Conservation (phyloP, 371 early-diverging fungal genomes). For the Phascolomyces articulosus region DNA sequence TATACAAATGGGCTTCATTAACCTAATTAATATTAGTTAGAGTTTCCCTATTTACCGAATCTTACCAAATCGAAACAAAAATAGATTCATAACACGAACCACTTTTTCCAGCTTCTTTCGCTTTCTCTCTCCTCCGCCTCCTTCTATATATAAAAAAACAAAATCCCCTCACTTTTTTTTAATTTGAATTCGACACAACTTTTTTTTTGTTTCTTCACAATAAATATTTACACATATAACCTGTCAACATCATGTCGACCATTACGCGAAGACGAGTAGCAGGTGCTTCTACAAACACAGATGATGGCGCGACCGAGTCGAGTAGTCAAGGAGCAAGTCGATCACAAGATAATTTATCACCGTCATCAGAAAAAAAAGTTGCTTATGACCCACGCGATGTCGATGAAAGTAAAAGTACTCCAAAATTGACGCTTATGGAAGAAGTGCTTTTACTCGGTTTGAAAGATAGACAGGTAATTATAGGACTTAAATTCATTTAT, state of each 20-base stretch:
- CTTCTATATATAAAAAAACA: too few species aligned
- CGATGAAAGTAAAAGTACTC: slow-evolving; percentile 67
- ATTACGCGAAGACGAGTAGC: slow-evolving; percentile 51
- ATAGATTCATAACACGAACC: too few species aligned
- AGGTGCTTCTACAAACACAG: not conserved
- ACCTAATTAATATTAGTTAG: too few species aligned
- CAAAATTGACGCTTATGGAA: slow-evolving; percentile 89
- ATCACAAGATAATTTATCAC: slow-evolving; percentile 18
- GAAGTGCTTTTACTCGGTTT: slow-evolving; percentile 92
- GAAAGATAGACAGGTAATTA: slow-evolving; percentile 93
- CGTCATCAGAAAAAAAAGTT: slow-evolving; percentile 37
- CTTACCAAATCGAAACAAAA: too few species aligned
- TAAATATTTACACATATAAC: not conserved
- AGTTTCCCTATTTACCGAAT: too few species aligned
- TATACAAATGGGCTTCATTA: too few species aligned
- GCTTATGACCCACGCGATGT: slow-evolving; percentile 56
- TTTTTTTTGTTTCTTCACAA: not conserved
- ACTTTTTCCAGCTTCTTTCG: too few species aligned
- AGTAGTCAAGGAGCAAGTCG: not conserved
- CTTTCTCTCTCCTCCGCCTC: too few species aligned
- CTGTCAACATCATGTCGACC: slow-evolving; percentile 37
- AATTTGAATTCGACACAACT: not conserved
- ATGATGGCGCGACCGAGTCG: slow-evolving; percentile 3
- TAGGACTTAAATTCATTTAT: too few species aligned
- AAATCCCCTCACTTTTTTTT: too few species aligned